Evolutionary conservation across 345 rosid species (phyloP).

Genomic region (Syzygium oleosum): DNA sequence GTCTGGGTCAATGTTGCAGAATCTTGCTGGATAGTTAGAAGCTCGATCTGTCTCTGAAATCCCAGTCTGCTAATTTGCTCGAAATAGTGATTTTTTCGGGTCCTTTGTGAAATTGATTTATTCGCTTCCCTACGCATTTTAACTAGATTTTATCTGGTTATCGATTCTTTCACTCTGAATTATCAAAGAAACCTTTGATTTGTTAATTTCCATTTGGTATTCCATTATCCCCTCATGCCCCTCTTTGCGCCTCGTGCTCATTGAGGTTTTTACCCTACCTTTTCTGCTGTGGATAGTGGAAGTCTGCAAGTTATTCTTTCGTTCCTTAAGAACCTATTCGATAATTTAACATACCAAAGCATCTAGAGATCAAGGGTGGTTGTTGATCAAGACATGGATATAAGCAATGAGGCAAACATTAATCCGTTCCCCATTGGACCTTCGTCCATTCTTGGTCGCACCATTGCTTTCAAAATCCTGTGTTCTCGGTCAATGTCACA

Average conservation of each 20-base stretch:
- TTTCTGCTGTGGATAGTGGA: background rate
- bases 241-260: background rate
- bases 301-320: background rate
- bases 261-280: background rate
- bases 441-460: constrained; percentile 64
- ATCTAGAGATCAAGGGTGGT: background rate
- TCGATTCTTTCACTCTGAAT: background rate
- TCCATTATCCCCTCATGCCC: background rate
- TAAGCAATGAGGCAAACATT: constrained; percentile 74
- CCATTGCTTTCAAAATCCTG: constrained; percentile 73
- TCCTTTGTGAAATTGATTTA: background rate
- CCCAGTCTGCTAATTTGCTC: background rate
- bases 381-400: constrained; percentile 46
- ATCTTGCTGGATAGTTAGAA: background rate
- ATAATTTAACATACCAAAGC: background rate
- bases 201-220: background rate
- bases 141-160: background rate
- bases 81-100: background rate
- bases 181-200: background rate
- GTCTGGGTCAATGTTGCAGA: background rate
- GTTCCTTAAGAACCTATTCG: background rate
- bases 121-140: background rate
- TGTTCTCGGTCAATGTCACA: constrained; percentile 71
- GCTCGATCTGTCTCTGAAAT: background rate
- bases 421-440: constrained; percentile 88